These are phyloP conservation scores for Sclerotinia glacialis DNA, from an alignment of 2,329 filamentous ascomycete species.

Conservation along the genomic window DNA sequence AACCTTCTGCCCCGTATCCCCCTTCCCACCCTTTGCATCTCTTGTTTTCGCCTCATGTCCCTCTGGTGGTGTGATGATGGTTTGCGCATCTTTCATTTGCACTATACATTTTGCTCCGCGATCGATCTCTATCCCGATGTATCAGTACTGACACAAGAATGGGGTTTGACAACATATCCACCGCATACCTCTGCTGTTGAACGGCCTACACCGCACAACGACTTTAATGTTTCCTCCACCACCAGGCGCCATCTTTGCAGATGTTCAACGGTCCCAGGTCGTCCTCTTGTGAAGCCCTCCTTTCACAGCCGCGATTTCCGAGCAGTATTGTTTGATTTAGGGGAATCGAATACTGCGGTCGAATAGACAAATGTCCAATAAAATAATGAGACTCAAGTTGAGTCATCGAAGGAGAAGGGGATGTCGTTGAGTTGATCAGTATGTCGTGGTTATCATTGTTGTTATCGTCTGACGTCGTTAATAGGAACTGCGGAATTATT, in stretches of 20 bases:
- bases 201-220: slow-evolving; percentile 92
- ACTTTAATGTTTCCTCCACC: slow-evolving; percentile 98
- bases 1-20: slow-evolving; percentile 68
- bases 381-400: neutral
- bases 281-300: slow-evolving; percentile 18
- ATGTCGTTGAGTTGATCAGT: slow-evolving; percentile 16
- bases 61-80: slow-evolving; percentile 72
- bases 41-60: slow-evolving; percentile 53
- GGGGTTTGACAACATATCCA: slow-evolving; percentile 7
- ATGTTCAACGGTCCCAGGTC: slow-evolving; percentile 22
- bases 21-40: slow-evolving; percentile 62
- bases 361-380: slow-evolving; percentile 13
- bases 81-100: slow-evolving; percentile 92
- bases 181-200: slow-evolving; percentile 82
- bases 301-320: slow-evolving; percentile 7
- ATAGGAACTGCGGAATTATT: slow-evolving; percentile 3
- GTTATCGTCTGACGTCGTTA: slow-evolving; percentile 19
- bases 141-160: slow-evolving; percentile 23
- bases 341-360: slow-evolving; percentile 19
- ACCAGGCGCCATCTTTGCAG: slow-evolving; percentile 38
- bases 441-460: slow-evolving; percentile 22
- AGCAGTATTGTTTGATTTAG: slow-evolving; percentile 9
- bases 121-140: slow-evolving; percentile 66
- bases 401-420: slow-evolving; percentile 21
- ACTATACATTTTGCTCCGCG: slow-evolving; percentile 94